Base-by-base conservation (phyloP, 2,329 filamentous ascomycete species). In the Colletotrichum cuscutae region DNA sequence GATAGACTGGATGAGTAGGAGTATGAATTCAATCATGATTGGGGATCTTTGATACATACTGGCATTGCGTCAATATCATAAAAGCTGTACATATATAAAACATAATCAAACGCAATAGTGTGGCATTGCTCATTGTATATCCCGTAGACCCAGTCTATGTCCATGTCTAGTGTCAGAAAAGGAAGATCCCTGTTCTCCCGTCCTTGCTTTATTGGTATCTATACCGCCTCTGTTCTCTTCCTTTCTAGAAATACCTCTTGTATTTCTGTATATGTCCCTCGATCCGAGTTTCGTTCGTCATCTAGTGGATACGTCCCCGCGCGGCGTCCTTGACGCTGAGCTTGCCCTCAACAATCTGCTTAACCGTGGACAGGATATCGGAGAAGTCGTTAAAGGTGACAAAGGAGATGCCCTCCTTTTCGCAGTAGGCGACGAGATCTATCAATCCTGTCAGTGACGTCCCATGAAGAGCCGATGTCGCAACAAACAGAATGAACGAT, bases 361-460 rank as follows among this genome's bases (percentile, higher is more conserved):
- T 91, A 74, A 94, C 92, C 35, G 92, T 93, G 74, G 89, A 86
- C 60, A 94, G 87, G 79, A 98, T 98, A 75, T 91, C 90, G 7
- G 89, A 89, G 90, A 96, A 98, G 84, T 95, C 91, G 78, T 94
- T 88, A 81, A 98, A 98, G 3, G 94, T 91, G 15, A 94, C 96
- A 82, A 97, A 98, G 0, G 95, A 95, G 24, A 97, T 92, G 11
- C 93, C 90, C 81, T 97, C 91, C 67, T 90, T 91, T 77, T 95
- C 92, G 80, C 96, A 98, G 84, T 94, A 98, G 15, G 89, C 91
- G 75, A 98, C 93, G 68, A 98, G 89, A 82, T 98, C 95, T 95
- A 62, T 69, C 54, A 22, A 60, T 76, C 32, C 78, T 74, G 32
- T 53, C 58, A 19, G 12, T 15, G 54, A 11, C 19, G 13, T 5